These are phyloP conservation scores for Kockovaella imperatae DNA, from an alignment of 768 basidiomycete species.

Conservation along the genomic window DNA sequence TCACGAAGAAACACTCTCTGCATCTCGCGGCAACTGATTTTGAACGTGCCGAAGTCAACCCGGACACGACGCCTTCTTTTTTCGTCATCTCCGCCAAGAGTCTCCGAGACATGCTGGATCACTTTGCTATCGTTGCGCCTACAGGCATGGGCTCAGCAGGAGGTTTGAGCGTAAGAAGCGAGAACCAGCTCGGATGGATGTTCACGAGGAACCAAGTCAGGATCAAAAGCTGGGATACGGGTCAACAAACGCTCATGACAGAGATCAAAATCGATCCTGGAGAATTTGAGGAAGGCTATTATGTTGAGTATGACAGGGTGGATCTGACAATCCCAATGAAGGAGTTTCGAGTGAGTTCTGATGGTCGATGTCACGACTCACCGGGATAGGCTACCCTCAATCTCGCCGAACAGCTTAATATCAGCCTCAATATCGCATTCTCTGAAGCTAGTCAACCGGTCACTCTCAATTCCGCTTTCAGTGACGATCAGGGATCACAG, in stretches of 20 bases:
- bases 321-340: conserved; percentile 41
- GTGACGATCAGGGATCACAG: conserved; percentile 14
- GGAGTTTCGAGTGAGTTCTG: conserved; percentile 40
- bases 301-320: conserved; percentile 22
- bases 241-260: conserved; percentile 22
- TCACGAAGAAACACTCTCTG: conserved; percentile 41
- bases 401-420: conserved; percentile 34
- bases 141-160: not conserved
- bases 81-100: conserved; percentile 33
- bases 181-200: conserved; percentile 42
- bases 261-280: conserved; percentile 35
- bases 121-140: conserved; percentile 26
- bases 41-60: conserved; percentile 37
- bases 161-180: conserved; percentile 3
- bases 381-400: conserved; percentile 32
- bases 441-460: conserved; percentile 39
- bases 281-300: conserved; percentile 42
- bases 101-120: conserved; percentile 41
- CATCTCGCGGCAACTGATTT: conserved; percentile 35
- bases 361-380: conserved; percentile 1
- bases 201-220: conserved; percentile 33
- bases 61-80: conserved; percentile 29
- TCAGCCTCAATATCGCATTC: conserved; percentile 33
- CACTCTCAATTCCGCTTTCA: conserved; percentile 25
- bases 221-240: conserved; percentile 40